A percentile compares a stretch with the other conserved stretches of the same genome.
These are phyloP conservation scores for Adansonia madagascariensis DNA, from an alignment of 441 rosid species.

Conservation along the genomic window DNA sequence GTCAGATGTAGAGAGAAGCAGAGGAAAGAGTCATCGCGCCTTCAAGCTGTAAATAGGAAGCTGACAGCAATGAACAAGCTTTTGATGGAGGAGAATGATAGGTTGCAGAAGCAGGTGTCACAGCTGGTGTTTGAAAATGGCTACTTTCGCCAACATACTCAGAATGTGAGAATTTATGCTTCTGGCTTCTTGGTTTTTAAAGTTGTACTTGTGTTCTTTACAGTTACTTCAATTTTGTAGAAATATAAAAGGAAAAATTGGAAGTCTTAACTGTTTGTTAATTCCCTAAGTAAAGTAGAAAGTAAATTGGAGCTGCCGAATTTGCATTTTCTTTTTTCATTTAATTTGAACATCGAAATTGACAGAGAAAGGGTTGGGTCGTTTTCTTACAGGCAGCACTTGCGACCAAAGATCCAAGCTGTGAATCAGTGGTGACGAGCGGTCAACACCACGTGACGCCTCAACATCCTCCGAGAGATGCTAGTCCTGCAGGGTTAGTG, in stretches of 20 bases:
- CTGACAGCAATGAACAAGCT: slow-evolving; percentile 96
- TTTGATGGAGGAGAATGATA: slow-evolving; percentile 96
- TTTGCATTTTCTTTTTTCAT: slow-evolving; percentile 2
- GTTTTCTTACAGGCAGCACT: slow-evolving; percentile 68
- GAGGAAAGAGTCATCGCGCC: slow-evolving; percentile 96
- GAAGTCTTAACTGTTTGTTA: not conserved
- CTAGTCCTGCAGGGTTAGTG: slow-evolving; percentile 99
- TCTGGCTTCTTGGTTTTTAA: not conserved
- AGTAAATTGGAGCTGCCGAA: not conserved
- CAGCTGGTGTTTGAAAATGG: slow-evolving; percentile 95
- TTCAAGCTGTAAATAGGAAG: slow-evolving; percentile 93
- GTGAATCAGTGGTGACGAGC: slow-evolving; percentile 97
- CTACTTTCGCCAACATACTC: slow-evolving; percentile 91
- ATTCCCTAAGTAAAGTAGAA: no score
- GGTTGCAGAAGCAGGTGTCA: slow-evolving; percentile 98
- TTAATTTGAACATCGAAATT: slow-evolving; percentile 16
- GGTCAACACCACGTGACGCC: slow-evolving; percentile 96
- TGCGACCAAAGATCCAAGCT: slow-evolving; percentile 93
- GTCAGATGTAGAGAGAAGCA: slow-evolving; percentile 96
- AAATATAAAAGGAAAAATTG: not conserved
- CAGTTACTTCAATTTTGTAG: slow-evolving; percentile 20
- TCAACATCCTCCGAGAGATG: slow-evolving; percentile 97
- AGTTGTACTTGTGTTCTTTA: not conserved
- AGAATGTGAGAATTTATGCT: slow-evolving; percentile 55
- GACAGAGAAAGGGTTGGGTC: slow-evolving; percentile 19